phyloP scores from a whole-genome alignment of 371 early-diverging fungal species.

The Apophysomyces elegans region DNA sequence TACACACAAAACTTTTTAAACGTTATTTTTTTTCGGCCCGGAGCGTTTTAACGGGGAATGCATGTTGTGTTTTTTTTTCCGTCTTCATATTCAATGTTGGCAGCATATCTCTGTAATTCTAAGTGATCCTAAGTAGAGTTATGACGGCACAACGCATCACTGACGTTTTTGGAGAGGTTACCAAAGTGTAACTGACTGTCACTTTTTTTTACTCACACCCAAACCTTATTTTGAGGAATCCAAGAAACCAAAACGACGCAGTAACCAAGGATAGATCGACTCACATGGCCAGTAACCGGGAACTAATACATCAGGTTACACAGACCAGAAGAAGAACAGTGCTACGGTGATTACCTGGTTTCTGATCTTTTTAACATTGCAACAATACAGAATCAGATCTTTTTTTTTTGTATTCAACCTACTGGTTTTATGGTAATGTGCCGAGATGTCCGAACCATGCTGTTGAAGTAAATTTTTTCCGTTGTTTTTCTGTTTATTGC shows the following conservation, averaged over 20 bases:
- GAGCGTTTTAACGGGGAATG: neutral
- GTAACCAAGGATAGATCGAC: conserved; percentile 2
- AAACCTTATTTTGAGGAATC: conserved; percentile 1
- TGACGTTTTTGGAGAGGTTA: neutral
- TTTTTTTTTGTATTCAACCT: conserved; percentile 14
- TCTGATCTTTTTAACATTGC: neutral
- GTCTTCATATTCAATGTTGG: neutral
- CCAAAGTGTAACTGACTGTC: neutral
- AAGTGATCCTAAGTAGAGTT: neutral
- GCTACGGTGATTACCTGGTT: neutral
- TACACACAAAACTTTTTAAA: neutral
- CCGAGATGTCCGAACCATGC: conserved; percentile 15
- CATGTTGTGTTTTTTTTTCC: neutral
- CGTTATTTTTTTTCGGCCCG: neutral
- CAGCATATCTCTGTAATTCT: neutral
- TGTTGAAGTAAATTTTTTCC: neutral
- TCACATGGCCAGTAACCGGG: neutral
- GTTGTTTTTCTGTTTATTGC: neutral
- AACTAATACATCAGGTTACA: neutral
- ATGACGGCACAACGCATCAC: neutral
- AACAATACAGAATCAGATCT: neutral
- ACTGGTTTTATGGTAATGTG: conserved; percentile 1
- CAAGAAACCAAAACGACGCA: neutral
- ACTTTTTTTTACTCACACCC: neutral
- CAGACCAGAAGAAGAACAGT: neutral